Evolutionary conservation across 495 filamentous ascomycete species (phyloP).

Genomic region (Collariella sp.): DNA sequence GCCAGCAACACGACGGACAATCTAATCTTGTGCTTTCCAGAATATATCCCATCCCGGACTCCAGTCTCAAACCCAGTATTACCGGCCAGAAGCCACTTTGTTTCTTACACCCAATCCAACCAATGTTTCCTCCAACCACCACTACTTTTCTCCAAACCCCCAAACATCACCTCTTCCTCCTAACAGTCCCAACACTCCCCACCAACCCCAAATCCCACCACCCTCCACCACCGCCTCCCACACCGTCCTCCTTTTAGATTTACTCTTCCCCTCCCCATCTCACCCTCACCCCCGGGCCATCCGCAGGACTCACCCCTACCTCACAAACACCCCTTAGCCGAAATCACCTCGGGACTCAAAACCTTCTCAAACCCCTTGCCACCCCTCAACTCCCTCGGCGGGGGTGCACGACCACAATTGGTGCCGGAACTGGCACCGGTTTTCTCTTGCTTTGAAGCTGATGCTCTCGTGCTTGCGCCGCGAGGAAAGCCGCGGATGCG

Average conservation of each 20-base stretch:
- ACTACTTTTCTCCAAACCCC: neutral
- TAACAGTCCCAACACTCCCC: constrained; percentile 27
- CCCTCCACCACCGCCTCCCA: constrained; percentile 33
- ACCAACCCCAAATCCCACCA: constrained; percentile 44
- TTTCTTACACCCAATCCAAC: neutral
- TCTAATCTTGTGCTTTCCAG: neutral
- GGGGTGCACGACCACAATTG: constrained; percentile 14
- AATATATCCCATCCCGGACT: neutral
- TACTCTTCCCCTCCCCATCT: constrained; percentile 1
- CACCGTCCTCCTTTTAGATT: constrained; percentile 31
- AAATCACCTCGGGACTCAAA: neutral
- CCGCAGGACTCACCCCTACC: neutral
- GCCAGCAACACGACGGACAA: constrained; percentile 3
- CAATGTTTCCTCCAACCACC: neutral
- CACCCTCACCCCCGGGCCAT: neutral
- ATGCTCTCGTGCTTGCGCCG: neutral
- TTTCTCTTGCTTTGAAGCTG: neutral
- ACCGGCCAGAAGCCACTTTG: neutral
- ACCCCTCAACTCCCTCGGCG: neutral
- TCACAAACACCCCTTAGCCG: neutral
- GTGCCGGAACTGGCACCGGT: constrained; percentile 14
- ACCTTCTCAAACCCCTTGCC: constrained; percentile 1
- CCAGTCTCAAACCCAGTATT: neutral
- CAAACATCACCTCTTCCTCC: constrained; percentile 14
- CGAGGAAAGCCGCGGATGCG: neutral